Evolutionary conservation across 1,139 yeast species (phyloP).

Genomic region (Yamadazyma trypodendri): DNA sequence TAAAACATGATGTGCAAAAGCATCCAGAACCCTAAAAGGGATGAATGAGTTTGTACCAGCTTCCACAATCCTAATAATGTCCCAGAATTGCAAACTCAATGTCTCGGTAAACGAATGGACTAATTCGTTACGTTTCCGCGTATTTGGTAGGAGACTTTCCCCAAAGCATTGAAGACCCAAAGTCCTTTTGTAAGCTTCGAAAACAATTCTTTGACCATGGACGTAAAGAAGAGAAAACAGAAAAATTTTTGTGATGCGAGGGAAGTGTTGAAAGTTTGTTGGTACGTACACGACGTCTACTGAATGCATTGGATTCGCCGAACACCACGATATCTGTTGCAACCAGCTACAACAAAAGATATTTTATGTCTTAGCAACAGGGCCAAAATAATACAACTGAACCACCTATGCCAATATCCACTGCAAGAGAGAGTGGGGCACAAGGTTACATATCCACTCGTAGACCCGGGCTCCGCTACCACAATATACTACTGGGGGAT

Average conservation of each 20-base stretch:
- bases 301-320: not conserved
- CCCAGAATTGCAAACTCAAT: not conserved
- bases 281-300: no score
- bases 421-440: conserved; percentile 36
- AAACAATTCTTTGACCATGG: conserved; percentile 77
- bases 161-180: conserved; percentile 58
- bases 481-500: conserved; percentile 41
- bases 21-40: not conserved
- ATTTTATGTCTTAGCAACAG: no score
- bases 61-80: not conserved
- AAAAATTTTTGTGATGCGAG: conserved; percentile 1
- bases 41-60: not conserved
- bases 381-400: not conserved
- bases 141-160: conserved; percentile 92
- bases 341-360: no score
- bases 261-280: no score
- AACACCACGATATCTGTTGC: no score
- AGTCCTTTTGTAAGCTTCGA: conserved; percentile 72
- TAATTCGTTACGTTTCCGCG: conserved; percentile 60
- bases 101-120: conserved; percentile 26
- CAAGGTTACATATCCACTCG: conserved; percentile 30
- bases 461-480: conserved; percentile 53
- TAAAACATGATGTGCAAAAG: conserved; percentile 1
- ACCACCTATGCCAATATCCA: conserved; percentile 14
- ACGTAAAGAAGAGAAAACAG: conserved; percentile 35